Evolutionary conservation across 352 stramenopile species (phyloP).

Genomic region (Globisporangium nunn): DNA sequence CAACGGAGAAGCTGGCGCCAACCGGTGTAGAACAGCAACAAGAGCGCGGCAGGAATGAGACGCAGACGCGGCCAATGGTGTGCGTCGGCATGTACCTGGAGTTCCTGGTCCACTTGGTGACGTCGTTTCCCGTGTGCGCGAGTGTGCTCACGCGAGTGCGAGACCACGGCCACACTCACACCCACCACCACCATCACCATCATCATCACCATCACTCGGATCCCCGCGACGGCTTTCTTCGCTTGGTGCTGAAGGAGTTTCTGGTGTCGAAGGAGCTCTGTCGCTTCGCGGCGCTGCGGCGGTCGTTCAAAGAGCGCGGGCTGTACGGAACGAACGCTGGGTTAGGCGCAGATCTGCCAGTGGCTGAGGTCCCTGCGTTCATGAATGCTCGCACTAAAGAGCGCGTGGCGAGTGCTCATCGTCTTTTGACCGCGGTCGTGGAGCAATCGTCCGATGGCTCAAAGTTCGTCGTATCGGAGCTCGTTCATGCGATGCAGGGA

Average conservation of each 20-base stretch:
- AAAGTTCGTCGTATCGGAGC: slow-evolving; percentile 67
- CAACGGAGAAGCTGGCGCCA: slow-evolving; percentile 28
- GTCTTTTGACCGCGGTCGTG: slow-evolving; percentile 56
- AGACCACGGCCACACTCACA: slow-evolving; percentile 17
- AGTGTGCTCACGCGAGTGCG: slow-evolving; percentile 57
- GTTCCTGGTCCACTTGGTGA: slow-evolving; percentile 67
- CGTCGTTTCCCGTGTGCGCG: slow-evolving; percentile 57
- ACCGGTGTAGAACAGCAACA: slow-evolving; percentile 9
- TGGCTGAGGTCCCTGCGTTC: slow-evolving; percentile 26
- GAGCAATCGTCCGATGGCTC: slow-evolving; percentile 71
- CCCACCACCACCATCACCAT: slow-evolving; percentile 17
- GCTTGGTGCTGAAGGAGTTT: slow-evolving; percentile 55
- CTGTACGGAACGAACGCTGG: slow-evolving; percentile 29
- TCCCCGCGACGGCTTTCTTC: slow-evolving; percentile 36
- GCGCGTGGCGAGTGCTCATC: slow-evolving; percentile 60
- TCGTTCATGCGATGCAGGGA: slow-evolving; percentile 59
- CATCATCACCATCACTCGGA: slow-evolving; percentile 22
- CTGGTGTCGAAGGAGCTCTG: slow-evolving; percentile 70
- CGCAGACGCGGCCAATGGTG: slow-evolving; percentile 17
- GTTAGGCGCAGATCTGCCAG: slow-evolving; percentile 26
- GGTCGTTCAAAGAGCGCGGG: slow-evolving; percentile 44
- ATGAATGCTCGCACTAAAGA: slow-evolving; percentile 38
- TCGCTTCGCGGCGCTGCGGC: slow-evolving; percentile 45
- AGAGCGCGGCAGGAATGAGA: slow-evolving; percentile 2
- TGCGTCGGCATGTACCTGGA: slow-evolving; percentile 66